A percentile compares a stretch with the other conserved stretches of the same genome.
These are phyloP conservation scores for Kazachstania sp. DNA, from an alignment of 1,139 yeast genomes.

Conservation along the genomic window DNA sequence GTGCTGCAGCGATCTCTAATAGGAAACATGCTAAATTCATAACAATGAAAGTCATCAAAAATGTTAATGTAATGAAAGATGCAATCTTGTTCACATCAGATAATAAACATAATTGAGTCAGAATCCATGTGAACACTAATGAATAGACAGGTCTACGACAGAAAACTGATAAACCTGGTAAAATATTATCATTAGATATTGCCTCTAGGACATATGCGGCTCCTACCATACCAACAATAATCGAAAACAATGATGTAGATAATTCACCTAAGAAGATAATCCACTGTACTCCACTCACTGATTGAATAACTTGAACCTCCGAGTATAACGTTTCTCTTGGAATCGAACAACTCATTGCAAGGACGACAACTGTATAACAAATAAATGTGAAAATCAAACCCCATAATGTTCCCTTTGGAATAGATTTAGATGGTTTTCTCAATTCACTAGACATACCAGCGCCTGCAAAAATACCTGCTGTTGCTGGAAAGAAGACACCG, in stretches of 20 bases:
- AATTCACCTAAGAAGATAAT: constrained; percentile 79
- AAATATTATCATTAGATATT: constrained; percentile 73
- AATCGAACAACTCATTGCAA: constrained; percentile 69
- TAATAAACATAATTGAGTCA: constrained; percentile 76
- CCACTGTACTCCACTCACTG: constrained; percentile 59
- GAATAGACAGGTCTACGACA: constrained; percentile 55
- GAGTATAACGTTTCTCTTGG: constrained; percentile 67
- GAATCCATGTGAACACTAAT: constrained; percentile 64
- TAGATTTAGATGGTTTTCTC: constrained; percentile 72
- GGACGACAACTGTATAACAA: constrained; percentile 65
- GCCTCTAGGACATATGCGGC: constrained; percentile 89
- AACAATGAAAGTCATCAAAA: constrained; percentile 87
- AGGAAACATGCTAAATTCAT: constrained; percentile 89
- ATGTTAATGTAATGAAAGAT: constrained; percentile 92
- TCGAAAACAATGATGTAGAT: constrained; percentile 85
- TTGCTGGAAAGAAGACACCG: constrained; percentile 95
- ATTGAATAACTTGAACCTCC: constrained; percentile 79
- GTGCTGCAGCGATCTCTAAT: constrained; percentile 83
- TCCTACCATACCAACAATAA: constrained; percentile 90
- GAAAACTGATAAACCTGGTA: constrained; percentile 66
- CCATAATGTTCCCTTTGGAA: constrained; percentile 81
- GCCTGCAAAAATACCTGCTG: constrained; percentile 98
- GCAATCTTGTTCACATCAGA: constrained; percentile 93
- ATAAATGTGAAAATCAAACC: constrained; percentile 70
- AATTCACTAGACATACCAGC: constrained; percentile 98